Evolutionary conservation across 1,284 basidiomycete genomes (phyloP).

Genomic region (Ustilago sp.): DNA sequence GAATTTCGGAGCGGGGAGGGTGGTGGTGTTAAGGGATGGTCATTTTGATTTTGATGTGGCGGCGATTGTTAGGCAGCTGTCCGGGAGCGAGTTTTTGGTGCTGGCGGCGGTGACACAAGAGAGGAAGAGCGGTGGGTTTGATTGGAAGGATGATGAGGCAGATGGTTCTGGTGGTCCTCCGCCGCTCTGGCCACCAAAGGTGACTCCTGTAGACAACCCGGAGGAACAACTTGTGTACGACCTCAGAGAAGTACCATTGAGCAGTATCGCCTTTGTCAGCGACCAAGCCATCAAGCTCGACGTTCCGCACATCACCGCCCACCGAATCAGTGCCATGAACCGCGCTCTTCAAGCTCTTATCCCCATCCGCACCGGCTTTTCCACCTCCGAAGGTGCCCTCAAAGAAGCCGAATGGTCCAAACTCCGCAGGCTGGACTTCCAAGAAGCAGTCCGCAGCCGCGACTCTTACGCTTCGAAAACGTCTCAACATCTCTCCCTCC

Average conservation of each 20-base stretch:
- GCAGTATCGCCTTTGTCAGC: slow-evolving; percentile 83
- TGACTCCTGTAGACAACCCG: slow-evolving; percentile 8
- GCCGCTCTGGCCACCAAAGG: slow-evolving; percentile 41
- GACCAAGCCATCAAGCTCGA: slow-evolving; percentile 76
- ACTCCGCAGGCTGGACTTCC: slow-evolving; percentile 88
- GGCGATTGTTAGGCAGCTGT: slow-evolving; percentile 80
- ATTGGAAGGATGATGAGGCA: slow-evolving; percentile 8
- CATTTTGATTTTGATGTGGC: slow-evolving; percentile 79
- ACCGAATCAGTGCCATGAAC: slow-evolving; percentile 76
- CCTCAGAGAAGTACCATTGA: slow-evolving; percentile 76
- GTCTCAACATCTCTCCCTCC: slow-evolving; percentile 27
- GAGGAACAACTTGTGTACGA: slow-evolving; percentile 75
- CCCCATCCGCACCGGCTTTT: slow-evolving; percentile 19
- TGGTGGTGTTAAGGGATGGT: slow-evolving; percentile 83
- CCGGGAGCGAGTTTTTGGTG: slow-evolving; percentile 76
- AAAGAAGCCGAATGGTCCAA: slow-evolving; percentile 79
- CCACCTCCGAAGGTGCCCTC: neutral
- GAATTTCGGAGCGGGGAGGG: slow-evolving; percentile 79
- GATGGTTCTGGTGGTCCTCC: slow-evolving; percentile 5
- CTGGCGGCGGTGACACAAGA: slow-evolving; percentile 76
- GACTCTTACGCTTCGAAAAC: slow-evolving; percentile 72
- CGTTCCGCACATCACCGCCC: slow-evolving; percentile 65
- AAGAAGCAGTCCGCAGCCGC: slow-evolving; percentile 80
- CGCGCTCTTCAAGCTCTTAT: slow-evolving; percentile 49
- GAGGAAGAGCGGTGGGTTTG: slow-evolving; percentile 72